Evolutionary conservation across 257 asterid genomes (phyloP).

Genomic region (Solanum bulbocastanum): DNA sequence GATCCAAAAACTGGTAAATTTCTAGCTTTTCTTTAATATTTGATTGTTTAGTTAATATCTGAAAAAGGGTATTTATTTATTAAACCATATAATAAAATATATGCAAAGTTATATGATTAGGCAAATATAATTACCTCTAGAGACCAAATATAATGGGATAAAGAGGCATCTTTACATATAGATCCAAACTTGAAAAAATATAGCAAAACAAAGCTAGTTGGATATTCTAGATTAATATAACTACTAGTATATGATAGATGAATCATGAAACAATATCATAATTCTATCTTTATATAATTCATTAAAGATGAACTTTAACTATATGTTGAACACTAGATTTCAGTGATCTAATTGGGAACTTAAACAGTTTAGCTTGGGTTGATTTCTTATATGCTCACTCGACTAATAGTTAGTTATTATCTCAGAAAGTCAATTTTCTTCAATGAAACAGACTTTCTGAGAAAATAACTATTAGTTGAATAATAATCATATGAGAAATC

Average conservation of each 20-base stretch:
- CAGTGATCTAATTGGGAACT: not conserved
- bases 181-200: not conserved
- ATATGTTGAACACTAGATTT: not conserved
- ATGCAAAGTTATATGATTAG: not conserved
- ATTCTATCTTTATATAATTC: not conserved
- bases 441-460: not conserved
- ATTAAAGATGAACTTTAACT: not conserved
- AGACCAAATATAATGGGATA: not conserved
- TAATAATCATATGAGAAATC: not conserved
- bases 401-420: not conserved
- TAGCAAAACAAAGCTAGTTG: not conserved
- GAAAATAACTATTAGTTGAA: not conserved
- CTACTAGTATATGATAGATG: not conserved
- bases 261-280: not conserved
- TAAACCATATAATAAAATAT: not conserved
- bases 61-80: not conserved
- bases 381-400: not conserved
- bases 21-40: not conserved
- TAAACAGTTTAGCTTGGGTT: not conserved
- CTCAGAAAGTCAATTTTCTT: not conserved
- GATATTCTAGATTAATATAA: not conserved
- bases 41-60: not conserved
- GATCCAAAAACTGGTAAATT: constrained; percentile 12
- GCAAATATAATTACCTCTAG: not conserved
- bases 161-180: not conserved